Evolutionary conservation across 176 grass and related monocot genomes (phyloP).

Genomic region (Bonia amplexicaulis): DNA sequence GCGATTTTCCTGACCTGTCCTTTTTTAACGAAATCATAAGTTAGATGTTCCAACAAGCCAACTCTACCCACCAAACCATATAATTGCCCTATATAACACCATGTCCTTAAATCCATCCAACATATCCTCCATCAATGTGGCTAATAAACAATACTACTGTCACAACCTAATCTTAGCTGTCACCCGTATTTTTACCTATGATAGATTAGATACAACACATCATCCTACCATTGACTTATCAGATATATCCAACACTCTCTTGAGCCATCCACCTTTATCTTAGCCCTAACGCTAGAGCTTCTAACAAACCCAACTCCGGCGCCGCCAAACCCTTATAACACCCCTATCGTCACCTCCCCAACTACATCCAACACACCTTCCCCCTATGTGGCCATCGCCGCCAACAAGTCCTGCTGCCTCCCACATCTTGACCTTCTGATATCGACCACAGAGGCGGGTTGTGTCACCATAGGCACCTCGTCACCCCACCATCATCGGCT

Average conservation of each 20-base stretch:
- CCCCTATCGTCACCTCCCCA: background rate
- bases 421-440: background rate
- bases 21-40: background rate
- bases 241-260: background rate
- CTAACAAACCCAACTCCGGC: background rate
- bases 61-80: background rate
- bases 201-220: background rate
- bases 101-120: background rate
- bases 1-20: background rate
- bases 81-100: background rate
- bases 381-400: background rate
- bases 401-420: background rate
- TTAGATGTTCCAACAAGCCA: background rate
- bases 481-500: background rate
- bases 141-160: background rate
- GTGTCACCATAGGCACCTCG: background rate
- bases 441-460: accelerated
- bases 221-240: background rate
- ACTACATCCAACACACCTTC: background rate
- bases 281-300: background rate
- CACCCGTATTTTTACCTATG: background rate
- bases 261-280: background rate
- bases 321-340: background rate
- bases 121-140: background rate
- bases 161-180: background rate